Evolutionary conservation across 192 early-diverging fungal species (phyloP).

Genomic region (Dispira simplex): DNA sequence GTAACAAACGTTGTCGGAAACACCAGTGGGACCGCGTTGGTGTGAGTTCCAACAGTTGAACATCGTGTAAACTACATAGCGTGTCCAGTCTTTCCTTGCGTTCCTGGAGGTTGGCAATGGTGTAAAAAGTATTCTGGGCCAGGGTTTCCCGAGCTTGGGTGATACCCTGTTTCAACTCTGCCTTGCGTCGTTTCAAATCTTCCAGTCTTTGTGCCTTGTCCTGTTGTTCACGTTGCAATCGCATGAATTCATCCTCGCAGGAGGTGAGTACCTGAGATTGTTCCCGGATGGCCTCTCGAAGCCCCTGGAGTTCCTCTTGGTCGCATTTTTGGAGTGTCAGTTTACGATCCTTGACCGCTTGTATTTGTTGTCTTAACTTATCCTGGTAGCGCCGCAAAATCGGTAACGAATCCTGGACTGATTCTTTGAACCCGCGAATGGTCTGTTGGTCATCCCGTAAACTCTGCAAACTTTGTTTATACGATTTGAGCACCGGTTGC

Average conservation of each 20-base stretch:
- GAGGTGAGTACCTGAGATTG: background rate
- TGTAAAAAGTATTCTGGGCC: background rate
- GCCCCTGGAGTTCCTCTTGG: background rate
- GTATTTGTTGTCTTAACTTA: background rate
- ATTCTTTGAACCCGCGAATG: background rate
- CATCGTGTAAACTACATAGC: background rate
- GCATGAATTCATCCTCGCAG: background rate
- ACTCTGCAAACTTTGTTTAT: background rate
- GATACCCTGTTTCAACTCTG: background rate
- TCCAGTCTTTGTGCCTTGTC: background rate
- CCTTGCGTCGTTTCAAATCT: background rate
- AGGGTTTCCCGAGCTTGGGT: background rate
- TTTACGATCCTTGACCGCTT: background rate
- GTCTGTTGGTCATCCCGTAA: background rate
- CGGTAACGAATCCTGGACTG: background rate
- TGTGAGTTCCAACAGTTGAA: background rate
- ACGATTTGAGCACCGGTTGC: background rate
- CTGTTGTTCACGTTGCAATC: background rate
- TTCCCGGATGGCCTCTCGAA: background rate
- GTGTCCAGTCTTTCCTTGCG: background rate
- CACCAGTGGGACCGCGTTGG: background rate
- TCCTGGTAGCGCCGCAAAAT: background rate
- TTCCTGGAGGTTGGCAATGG: background rate
- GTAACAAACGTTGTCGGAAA: background rate
- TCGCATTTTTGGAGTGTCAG: background rate